Evolutionary conservation across 1,284 basidiomycete genomes (phyloP).

Genomic region (Cryptococcus sp.): DNA sequence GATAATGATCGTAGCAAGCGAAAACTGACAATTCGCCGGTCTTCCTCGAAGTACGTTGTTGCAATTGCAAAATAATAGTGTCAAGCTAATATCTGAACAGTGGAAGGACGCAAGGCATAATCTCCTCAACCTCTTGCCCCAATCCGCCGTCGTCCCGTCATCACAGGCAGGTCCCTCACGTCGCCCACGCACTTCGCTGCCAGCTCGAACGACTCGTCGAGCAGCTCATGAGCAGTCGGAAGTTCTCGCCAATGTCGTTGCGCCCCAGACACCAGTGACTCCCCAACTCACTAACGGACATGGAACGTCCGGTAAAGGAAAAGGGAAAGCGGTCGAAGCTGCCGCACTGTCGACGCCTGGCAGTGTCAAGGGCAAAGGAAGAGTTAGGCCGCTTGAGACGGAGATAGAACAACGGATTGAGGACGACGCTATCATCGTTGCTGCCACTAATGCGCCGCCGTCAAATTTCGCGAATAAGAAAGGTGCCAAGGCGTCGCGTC

Average conservation of each 20-base stretch:
- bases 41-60: conserved; percentile 65
- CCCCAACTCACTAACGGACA: conserved; percentile 1
- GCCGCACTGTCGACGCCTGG: neutral
- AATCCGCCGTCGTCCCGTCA: conserved; percentile 2
- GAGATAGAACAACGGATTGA: neutral
- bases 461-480: conserved; percentile 15
- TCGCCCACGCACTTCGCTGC: conserved; percentile 17
- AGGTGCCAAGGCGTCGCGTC: conserved; percentile 22
- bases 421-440: conserved; percentile 2
- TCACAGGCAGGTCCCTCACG: conserved; percentile 35
- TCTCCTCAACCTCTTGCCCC: conserved; percentile 34
- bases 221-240: conserved; percentile 42
- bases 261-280: conserved; percentile 7
- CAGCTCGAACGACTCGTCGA: conserved; percentile 43
- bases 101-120: conserved; percentile 39
- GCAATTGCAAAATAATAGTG: neutral
- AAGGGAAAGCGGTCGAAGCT: conserved; percentile 2
- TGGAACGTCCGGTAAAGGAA: conserved; percentile 10
- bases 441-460: conserved; percentile 35
- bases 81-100: conserved; percentile 18
- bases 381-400: conserved; percentile 3
- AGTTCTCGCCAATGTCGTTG: conserved; percentile 26
- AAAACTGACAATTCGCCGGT: conserved; percentile 72
- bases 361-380: conserved; percentile 26
- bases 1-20: conserved; percentile 59